Conservation (phyloP, 805 yeast species). For the Candida nemodendra region DNA sequence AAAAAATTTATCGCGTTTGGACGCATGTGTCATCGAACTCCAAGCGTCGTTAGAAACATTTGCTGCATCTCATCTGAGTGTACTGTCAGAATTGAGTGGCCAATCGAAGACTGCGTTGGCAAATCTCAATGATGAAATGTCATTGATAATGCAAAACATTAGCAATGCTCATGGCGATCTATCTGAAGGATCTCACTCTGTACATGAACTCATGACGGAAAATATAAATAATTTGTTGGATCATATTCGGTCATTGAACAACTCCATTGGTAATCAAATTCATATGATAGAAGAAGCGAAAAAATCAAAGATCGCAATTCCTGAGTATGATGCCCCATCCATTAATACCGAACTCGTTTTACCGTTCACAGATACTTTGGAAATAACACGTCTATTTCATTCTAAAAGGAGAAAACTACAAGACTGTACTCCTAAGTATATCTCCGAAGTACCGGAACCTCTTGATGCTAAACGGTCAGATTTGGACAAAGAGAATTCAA, state of each 20-base stretch:
- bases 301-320: no score
- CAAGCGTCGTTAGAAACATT: neutral
- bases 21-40: constrained; percentile 2
- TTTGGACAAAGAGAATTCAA: constrained; percentile 3
- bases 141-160: no score
- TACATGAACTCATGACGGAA: no score
- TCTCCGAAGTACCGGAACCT: neutral
- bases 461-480: neutral
- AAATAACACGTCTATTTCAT: neutral
- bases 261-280: no score
- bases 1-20: constrained; percentile 3
- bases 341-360: neutral
- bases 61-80: neutral
- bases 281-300: no score
- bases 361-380: constrained; percentile 1
- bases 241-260: no score
- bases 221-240: no score
- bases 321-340: no score
- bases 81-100: neutral
- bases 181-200: no score
- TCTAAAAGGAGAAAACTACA: constrained; percentile 1
- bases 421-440: neutral
- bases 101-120: no score
- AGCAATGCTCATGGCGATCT: no score
- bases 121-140: no score